These are phyloP conservation scores for Aquilaria yunnanensis DNA, from an alignment of 345 rosid species.

Conservation along the genomic window DNA sequence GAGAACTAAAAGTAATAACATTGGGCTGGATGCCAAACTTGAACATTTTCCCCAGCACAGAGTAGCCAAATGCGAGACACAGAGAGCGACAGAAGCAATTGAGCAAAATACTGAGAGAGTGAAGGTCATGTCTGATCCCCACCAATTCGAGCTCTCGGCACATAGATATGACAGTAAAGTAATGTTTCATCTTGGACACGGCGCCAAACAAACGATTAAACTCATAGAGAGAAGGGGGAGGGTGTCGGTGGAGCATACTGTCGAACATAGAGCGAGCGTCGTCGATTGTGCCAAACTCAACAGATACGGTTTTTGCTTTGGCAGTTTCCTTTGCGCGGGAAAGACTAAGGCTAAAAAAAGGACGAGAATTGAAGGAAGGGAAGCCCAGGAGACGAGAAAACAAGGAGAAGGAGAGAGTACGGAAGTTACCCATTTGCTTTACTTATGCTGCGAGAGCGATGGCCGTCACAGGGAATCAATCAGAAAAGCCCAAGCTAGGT, in stretches of 20 bases:
- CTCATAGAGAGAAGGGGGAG: neutral
- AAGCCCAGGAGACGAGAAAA: neutral
- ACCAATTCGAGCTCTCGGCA: constrained; percentile 6
- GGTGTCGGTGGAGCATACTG: neutral
- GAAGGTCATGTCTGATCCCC: neutral
- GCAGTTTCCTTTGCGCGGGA: neutral
- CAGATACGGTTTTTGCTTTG: neutral
- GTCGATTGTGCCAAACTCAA: neutral
- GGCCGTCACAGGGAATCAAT: too few relatives aligned
- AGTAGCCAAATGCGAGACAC: constrained; percentile 4
- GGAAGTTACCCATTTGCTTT: too few relatives aligned
- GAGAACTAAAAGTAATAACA: constrained; percentile 10
- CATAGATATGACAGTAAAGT: constrained; percentile 1
- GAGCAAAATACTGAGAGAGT: constrained; percentile 4
- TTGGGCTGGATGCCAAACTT: constrained; percentile 12
- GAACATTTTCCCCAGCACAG: constrained; percentile 13
- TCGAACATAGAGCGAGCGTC: constrained; percentile 9
- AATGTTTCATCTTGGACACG: constrained; percentile 7
- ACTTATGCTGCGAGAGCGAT: too few relatives aligned
- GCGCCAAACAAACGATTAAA: constrained; percentile 8
- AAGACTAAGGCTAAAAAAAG: neutral
- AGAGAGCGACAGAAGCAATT: constrained; percentile 6
- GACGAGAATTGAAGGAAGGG: neutral
- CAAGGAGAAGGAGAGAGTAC: neutral
- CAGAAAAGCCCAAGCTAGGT: too few relatives aligned